Conservation (phyloP, 2,329 filamentous ascomycete genomes). For the Fusarium sp. region DNA sequence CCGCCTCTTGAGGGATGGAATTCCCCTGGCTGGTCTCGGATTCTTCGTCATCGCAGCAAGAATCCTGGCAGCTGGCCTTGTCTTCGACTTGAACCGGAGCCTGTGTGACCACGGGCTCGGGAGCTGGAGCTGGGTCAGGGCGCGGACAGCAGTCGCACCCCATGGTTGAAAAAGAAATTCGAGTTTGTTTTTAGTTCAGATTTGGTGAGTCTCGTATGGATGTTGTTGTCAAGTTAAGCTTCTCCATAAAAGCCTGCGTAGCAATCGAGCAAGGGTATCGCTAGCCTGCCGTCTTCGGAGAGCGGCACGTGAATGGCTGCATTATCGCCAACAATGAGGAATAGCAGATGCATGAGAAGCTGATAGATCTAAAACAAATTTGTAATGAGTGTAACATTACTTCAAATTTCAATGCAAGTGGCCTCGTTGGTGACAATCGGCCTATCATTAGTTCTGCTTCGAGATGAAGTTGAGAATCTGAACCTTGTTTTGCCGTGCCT, state of each 20-base stretch:
- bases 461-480: neutral
- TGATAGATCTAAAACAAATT: neutral
- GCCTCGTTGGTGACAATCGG: neutral
- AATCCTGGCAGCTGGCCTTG: slow-evolving; percentile 8
- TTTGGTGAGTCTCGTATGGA: neutral
- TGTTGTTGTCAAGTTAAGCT: neutral
- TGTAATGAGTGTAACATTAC: neutral
- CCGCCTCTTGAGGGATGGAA: neutral
- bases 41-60: slow-evolving; percentile 11
- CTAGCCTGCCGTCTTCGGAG: slow-evolving; percentile 2
- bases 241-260: neutral
- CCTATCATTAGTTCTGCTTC: neutral
- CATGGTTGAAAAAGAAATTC: slow-evolving; percentile 14
- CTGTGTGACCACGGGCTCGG: neutral
- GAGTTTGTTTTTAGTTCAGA: neutral
- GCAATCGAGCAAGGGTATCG: neutral
- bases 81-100: neutral
- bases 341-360: neutral
- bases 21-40: neutral
- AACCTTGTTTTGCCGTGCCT: neutral
- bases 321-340: neutral
- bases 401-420: neutral
- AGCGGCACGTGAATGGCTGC: slow-evolving; percentile 27
- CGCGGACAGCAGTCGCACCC: slow-evolving; percentile 30
- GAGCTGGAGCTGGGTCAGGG: slow-evolving; percentile 3